Percentiles rank a stretch among this genome's conserved stretches.
These are phyloP conservation scores for Pythium utonaiense DNA, from an alignment of 352 stramenopile genomes.

Conservation along the genomic window DNA sequence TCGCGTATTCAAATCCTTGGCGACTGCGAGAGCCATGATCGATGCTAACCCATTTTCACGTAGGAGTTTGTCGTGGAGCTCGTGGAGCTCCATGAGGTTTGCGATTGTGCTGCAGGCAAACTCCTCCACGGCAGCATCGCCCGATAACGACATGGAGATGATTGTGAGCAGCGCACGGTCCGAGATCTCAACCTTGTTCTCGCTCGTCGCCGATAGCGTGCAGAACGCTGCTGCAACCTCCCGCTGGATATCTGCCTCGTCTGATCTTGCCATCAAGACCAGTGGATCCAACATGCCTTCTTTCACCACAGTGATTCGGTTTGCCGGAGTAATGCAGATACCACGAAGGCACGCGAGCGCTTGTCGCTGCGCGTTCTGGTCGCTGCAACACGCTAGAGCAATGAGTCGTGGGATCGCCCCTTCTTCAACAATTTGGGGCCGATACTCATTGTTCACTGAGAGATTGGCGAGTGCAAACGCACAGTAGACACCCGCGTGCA, in stretches of 20 bases:
- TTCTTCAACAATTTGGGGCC: slow-evolving; percentile 90
- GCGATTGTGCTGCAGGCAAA: slow-evolving; percentile 93
- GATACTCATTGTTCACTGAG: slow-evolving; percentile 92
- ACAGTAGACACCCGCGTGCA: slow-evolving; percentile 86
- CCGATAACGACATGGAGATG: slow-evolving; percentile 92
- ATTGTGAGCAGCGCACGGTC: slow-evolving; percentile 94
- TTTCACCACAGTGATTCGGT: slow-evolving; percentile 87
- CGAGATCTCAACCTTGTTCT: slow-evolving; percentile 96
- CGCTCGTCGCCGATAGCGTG: slow-evolving; percentile 91
- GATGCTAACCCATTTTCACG: slow-evolving; percentile 92
- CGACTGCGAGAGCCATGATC: slow-evolving; percentile 89
- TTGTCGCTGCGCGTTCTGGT: slow-evolving; percentile 91
- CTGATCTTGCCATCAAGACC: slow-evolving; percentile 92
- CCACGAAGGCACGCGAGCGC: slow-evolving; percentile 90
- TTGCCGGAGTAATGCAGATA: slow-evolving; percentile 91
- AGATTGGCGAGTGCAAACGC: slow-evolving; percentile 94
- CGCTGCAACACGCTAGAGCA: slow-evolving; percentile 92
- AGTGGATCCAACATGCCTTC: slow-evolving; percentile 95
- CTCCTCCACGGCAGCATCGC: slow-evolving; percentile 88
- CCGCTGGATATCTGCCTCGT: slow-evolving; percentile 89
- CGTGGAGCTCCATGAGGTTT: slow-evolving; percentile 94
- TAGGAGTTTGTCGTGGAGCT: slow-evolving; percentile 93
- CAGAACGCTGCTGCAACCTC: slow-evolving; percentile 94
- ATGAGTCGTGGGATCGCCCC: slow-evolving; percentile 93
- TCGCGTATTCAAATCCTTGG: slow-evolving; percentile 89